Base-by-base conservation (phyloP, 2,329 filamentous ascomycete species). In the Aspergillus proliferans region DNA sequence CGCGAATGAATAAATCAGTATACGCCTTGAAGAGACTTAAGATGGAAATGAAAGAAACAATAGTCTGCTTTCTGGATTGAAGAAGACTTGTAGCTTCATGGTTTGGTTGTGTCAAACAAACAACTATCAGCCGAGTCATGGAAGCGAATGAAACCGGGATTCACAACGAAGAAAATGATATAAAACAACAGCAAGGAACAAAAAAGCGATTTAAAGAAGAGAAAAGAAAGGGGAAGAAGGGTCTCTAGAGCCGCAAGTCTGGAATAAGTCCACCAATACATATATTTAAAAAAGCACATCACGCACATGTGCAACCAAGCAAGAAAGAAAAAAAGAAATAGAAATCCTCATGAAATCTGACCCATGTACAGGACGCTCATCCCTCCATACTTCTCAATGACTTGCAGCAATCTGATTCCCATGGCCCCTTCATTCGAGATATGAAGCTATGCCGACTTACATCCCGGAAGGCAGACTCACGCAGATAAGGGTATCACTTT, bases 401-500 rank as follows among this genome's bases (percentile, higher is more conserved):
- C 53, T 57, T 59, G 60, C 58, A 56, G 61, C 55, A 57, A 53
- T 53, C 51, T 51, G 53, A 53, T 59, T 58, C 55, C 38, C 61
- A 58, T 58, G 56, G 52, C 54, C 60, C 58, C 58, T 54, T 55
- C 48, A 52, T 53, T 62, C 58, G 60, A 61, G 62, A 62, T 56
- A 61, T 61, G 60, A 66, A 67, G 61, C 63, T 64, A 62, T 63
- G 63, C 64, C 65, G 59, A 61, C 60, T 64, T 62, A 59, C 61
- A 63, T 60, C 61, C 63, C 59, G 55, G 55, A 62, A 65, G 64
- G 64, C 63, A 68, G 63, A 70, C 65, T 63, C 64, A 60, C 62
- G 63, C 63, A 64, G 59, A 62, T 40, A 66, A 68, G 68, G 68
- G 68, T 71, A 71, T 71, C 68, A 70, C 63, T 69, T 69, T 69